These are phyloP conservation scores for Chrysoporthe cubensis DNA, from an alignment of 2,329 filamentous ascomycete genomes.

Conservation along the genomic window DNA sequence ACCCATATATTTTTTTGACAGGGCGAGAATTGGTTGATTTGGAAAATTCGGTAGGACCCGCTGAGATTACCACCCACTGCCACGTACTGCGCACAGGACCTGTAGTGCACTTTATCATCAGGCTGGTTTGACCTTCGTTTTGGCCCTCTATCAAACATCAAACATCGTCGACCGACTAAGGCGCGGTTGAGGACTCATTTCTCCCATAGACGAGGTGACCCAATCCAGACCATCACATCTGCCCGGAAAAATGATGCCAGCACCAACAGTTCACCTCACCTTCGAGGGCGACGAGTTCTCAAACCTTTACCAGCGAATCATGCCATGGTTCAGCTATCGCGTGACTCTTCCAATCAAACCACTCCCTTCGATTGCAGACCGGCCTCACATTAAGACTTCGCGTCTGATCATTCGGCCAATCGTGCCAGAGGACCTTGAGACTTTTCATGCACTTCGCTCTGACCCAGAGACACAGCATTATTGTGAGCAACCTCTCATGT, in stretches of 20 bases:
- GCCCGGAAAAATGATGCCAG: neutral
- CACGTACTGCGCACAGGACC: neutral
- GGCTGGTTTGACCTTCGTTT: neutral
- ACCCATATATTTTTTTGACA: constrained; percentile 1
- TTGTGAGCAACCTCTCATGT: neutral
- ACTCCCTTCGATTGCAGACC: constrained; percentile 2
- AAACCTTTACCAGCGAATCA: constrained; percentile 4
- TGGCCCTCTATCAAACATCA: neutral
- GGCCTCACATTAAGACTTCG: constrained; percentile 8
- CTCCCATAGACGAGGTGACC: neutral
- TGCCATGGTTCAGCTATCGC: constrained; percentile 17
- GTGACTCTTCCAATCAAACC: constrained; percentile 10
- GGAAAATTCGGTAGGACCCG: neutral
- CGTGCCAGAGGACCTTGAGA: constrained; percentile 6
- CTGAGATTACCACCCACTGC: constrained; percentile 1
- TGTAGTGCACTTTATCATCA: neutral
- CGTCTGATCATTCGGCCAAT: constrained; percentile 13
- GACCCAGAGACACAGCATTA: constrained; percentile 1
- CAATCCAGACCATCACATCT: neutral
- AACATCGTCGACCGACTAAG: neutral
- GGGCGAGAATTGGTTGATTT: neutral
- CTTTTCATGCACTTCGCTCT: constrained; percentile 4
- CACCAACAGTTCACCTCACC: neutral
- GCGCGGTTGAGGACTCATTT: neutral
- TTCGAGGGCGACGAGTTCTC: neutral